These are phyloP conservation scores for Solanum boliviense DNA, from an alignment of 257 asterid species.

Conservation along the genomic window DNA sequence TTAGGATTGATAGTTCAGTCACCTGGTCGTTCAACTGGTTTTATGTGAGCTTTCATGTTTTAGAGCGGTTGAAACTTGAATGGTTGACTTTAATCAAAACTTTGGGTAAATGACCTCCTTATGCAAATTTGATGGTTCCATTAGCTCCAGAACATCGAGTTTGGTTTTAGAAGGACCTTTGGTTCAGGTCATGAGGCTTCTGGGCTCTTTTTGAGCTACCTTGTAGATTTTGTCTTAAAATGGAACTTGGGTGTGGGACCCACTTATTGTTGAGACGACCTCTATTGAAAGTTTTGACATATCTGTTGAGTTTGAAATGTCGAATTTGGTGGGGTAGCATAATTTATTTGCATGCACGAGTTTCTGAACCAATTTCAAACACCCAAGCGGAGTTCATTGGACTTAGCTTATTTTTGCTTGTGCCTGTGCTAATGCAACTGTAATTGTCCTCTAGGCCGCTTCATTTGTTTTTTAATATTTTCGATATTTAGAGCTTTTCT, in stretches of 20 bases:
- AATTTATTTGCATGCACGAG: background rate
- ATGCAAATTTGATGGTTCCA: background rate
- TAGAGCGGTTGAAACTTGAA: background rate
- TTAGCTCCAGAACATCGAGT: too few relatives aligned
- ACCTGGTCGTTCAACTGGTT: background rate
- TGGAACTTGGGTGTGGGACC: background rate
- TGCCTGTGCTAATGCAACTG: background rate
- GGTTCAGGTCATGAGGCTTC: background rate
- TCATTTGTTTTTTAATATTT: too few relatives aligned
- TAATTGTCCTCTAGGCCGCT: background rate
- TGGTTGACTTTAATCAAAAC: background rate
- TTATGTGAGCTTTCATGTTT: too few relatives aligned
- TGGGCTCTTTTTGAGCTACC: background rate
- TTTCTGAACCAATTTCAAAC: background rate
- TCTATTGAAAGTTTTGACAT: background rate
- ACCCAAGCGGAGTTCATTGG: background rate
- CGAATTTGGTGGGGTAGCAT: background rate
- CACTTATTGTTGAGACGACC: background rate
- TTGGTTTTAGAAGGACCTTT: background rate
- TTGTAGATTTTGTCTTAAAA: background rate
- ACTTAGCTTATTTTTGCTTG: background rate
- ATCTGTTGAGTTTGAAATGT: background rate
- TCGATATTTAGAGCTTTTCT: background rate
- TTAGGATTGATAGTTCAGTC: background rate
- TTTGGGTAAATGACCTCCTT: background rate